Conservation (phyloP, 768 basidiomycete species). For the Boletus patriciae region DNA sequence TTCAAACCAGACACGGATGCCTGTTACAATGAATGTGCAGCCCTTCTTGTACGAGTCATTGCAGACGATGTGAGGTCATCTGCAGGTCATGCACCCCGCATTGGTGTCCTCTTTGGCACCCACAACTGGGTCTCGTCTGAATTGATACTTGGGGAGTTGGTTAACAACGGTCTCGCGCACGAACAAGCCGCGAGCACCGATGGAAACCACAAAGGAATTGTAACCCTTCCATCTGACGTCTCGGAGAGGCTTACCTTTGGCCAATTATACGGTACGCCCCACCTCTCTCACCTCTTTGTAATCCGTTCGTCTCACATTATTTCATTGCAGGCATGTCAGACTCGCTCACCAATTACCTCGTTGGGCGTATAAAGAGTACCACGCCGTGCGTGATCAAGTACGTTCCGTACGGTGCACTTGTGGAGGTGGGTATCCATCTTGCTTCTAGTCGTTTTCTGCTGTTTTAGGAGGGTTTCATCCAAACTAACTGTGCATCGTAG, state of each 20-base stretch:
- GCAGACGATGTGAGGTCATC: conserved; percentile 46
- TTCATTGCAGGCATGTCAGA: conserved; percentile 75
- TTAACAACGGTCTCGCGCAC: conserved; percentile 48
- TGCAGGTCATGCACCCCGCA: conserved; percentile 9
- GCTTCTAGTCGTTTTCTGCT: not conserved
- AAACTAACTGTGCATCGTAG: conserved; percentile 31
- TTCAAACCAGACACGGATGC: conserved; percentile 71
- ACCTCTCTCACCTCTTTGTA: not conserved
- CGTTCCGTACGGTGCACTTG: conserved; percentile 72
- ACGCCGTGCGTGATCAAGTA: conserved; percentile 84
- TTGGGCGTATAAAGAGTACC: conserved; percentile 46
- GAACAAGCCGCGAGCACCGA: conserved; percentile 14
- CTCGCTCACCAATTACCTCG: conserved; percentile 70
- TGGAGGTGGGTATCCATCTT: conserved; percentile 45
- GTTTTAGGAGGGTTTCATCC: too few relatives aligned
- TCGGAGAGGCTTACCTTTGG: conserved; percentile 70
- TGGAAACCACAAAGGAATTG: conserved; percentile 25
- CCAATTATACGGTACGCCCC: conserved; percentile 74
- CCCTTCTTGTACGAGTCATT: conserved; percentile 55
- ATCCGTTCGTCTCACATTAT: not conserved
- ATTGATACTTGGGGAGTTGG: conserved; percentile 60
- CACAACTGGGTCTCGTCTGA: conserved; percentile 77
- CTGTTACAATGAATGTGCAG: conserved; percentile 65
- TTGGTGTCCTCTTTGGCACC: conserved; percentile 83
- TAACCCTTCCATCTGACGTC: conserved; percentile 52